Base-by-base conservation (phyloP, 495 filamentous ascomycete species). In the Penicillium longicatenatum region DNA sequence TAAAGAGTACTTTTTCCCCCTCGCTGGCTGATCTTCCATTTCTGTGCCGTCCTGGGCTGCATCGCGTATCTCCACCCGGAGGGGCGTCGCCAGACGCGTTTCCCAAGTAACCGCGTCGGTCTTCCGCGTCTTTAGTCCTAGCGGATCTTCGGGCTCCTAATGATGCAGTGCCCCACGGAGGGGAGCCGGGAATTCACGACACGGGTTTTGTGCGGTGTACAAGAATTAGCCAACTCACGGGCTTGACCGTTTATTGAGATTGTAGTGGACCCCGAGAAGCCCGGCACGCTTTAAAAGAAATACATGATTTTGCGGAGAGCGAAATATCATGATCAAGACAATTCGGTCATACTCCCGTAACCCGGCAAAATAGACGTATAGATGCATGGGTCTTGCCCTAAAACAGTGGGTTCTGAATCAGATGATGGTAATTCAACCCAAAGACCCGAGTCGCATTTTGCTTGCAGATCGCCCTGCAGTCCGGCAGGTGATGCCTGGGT, bases 51-150 rank as follows among this genome's bases (percentile, higher is more conserved):
- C 16, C 12, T 43, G 54, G 47, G 53, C 50, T 52, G 53, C 42
- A 37, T 66, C 26, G 54, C 49, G 45, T 57, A 43, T 50, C 63
- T 54, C 55, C 52, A 50, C 60, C 41, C 33, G 47, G 43, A 50
- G 52, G 41, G 37, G 48, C 33, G 12, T 60, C 56, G 65, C 62
- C 59, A 64, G 44, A 62, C 64, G 67, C 67, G 67, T 70, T 67
- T 67, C 67, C 67, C 48, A 61, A 70, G 67, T 70, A 70, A 70
- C 67, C 67, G 67, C 62, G 66, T 64, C 54, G 57, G 57, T 43
- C 44, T 57, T 65, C 41, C 60, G 63, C 66, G 58, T 69, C 63
- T 17, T 17, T n/a, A 35, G 16, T 39, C 37, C 52, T 43, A 50
- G 60, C 51, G 64, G 65, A 67, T 63, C 59, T 24, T 63, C 64